Evolutionary conservation across 192 early-diverging fungal species (phyloP).

Genomic region (Powellomyces hirtus): DNA sequence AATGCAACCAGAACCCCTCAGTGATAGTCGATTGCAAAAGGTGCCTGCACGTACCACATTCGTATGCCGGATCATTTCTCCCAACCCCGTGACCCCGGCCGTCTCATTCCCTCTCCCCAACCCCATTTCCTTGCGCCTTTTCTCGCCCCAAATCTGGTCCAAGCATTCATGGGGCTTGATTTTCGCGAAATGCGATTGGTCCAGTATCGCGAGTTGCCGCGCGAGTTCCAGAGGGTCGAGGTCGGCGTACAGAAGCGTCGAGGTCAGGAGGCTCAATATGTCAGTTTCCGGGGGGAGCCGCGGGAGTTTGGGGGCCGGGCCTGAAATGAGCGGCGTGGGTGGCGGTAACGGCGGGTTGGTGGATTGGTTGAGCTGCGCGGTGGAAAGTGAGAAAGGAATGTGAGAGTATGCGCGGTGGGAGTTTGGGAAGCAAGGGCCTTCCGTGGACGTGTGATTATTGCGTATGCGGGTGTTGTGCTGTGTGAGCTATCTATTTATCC

Average conservation of each 20-base stretch:
- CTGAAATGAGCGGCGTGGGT: not conserved
- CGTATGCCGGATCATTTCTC: slow-evolving; percentile 52
- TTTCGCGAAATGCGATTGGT: slow-evolving; percentile 41
- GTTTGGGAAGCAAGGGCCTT: too few species aligned
- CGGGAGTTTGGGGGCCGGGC: slow-evolving; percentile 11
- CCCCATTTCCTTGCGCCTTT: slow-evolving; percentile 39
- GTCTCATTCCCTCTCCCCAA: not conserved
- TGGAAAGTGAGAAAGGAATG: too few species aligned
- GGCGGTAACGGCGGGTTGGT: not conserved
- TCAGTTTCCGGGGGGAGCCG: slow-evolving; percentile 23
- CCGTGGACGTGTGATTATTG: too few species aligned
- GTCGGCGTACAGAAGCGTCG: slow-evolving; percentile 35
- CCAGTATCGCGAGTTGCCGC: slow-evolving; percentile 50
- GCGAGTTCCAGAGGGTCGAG: slow-evolving; percentile 57
- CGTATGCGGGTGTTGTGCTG: too few species aligned
- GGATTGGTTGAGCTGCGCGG: not conserved
- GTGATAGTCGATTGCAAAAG: too few species aligned
- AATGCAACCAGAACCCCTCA: too few species aligned
- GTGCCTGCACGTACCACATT: slow-evolving; percentile 50
- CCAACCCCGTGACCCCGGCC: slow-evolving; percentile 7
- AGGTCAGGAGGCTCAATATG: slow-evolving; percentile 24
- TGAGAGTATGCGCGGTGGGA: too few species aligned
- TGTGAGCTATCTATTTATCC: too few species aligned
- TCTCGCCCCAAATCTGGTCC: slow-evolving; percentile 57
- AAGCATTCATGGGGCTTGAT: slow-evolving; percentile 51